Evolutionary conservation across 1,284 basidiomycete species (phyloP).

Genomic region (Entoloma clypeatum): DNA sequence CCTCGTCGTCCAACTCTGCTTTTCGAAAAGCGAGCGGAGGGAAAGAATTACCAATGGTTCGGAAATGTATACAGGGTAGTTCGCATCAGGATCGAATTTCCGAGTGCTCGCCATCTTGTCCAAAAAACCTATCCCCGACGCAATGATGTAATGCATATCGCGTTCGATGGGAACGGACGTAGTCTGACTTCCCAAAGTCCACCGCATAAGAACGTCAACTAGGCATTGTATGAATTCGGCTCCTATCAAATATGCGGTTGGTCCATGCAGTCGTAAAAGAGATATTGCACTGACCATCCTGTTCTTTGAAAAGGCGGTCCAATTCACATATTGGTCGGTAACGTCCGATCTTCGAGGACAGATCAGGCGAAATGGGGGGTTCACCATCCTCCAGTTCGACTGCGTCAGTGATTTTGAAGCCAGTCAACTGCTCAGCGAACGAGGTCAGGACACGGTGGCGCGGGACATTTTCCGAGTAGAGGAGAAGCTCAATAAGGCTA

Average conservation of each 20-base stretch:
- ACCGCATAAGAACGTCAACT: slow-evolving; percentile 13
- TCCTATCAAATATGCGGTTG: too few relatives aligned
- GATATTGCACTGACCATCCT: too few relatives aligned
- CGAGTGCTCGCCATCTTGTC: too few relatives aligned
- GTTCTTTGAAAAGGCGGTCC: slow-evolving; percentile 3
- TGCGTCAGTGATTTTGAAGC: slow-evolving; percentile 15
- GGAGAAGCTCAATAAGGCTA: too few relatives aligned
- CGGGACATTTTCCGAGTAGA: too few relatives aligned
- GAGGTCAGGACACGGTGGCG: slow-evolving; percentile 13
- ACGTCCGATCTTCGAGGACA: too few relatives aligned
- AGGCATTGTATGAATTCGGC: slow-evolving; percentile 8
- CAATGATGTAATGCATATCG: too few relatives aligned
- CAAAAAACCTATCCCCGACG: too few relatives aligned
- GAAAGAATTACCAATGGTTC: slow-evolving; percentile 18
- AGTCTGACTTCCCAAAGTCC: slow-evolving; percentile 14
- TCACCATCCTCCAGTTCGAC: slow-evolving; percentile 16
- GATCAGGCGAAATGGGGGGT: background rate
- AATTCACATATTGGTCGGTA: slow-evolving; percentile 3
- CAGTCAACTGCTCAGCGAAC: slow-evolving; percentile 13
- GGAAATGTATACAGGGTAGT: slow-evolving; percentile 15
- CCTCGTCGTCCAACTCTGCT: too few relatives aligned
- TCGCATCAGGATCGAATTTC: slow-evolving; percentile 5
- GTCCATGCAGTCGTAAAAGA: too few relatives aligned
- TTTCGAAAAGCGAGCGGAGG: slow-evolving; percentile 14
- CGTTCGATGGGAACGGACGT: slow-evolving; percentile 6